Evolutionary conservation across 805 yeast genomes (phyloP), one percentile per base, ranked within the genome.

Genomic region (Yarrowia alimentaria): DNA sequence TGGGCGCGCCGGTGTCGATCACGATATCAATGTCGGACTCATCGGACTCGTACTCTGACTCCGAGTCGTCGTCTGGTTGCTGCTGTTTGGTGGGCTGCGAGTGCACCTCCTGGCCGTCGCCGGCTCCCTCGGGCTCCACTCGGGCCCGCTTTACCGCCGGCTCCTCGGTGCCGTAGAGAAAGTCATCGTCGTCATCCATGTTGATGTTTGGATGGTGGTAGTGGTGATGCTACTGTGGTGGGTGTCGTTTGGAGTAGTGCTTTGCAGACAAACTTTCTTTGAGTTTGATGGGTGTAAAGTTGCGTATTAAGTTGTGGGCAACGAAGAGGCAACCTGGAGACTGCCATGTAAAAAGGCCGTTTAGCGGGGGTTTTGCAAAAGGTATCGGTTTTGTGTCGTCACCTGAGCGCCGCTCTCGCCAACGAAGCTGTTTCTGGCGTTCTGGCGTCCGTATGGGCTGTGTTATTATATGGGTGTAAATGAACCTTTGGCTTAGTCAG

Each of bases 51-150:
- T 53, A 31, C 56, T 60, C 6, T 56, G 51, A 40, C 56, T 60
- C 43, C 16, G 48, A 25, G 19, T 19, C 56, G 11, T 43, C 42
- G 4, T 54, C 43, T 25, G 56, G 42, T 7, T 54, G 40, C 26
- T 38, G 47, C 13, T 38, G 47, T 29, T 38, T 38, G 33, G 47
- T 38, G 24, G 59, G 52, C 10, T 61, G 55, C 3, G 60, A 57
- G 10, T 61, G 56, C 4, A 60, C 51, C 26, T 55, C 56, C n/a
- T 54, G 52, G 4, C 52, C 51, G 6, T 57, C 54, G 26, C 59
- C 57, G 4, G 61, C 57, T 22, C 61, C 61, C 6, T 53, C 56
- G 16, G 54, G 37, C 37, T 38, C 47, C 19, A 38, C 47, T 28
- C 47, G 47, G 11, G 47, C 47, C 13, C 47, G 47, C 47, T 38